phyloP scores from a whole-genome alignment of 306 rosid genomes.

The apple (Malus domestica) region DNA sequence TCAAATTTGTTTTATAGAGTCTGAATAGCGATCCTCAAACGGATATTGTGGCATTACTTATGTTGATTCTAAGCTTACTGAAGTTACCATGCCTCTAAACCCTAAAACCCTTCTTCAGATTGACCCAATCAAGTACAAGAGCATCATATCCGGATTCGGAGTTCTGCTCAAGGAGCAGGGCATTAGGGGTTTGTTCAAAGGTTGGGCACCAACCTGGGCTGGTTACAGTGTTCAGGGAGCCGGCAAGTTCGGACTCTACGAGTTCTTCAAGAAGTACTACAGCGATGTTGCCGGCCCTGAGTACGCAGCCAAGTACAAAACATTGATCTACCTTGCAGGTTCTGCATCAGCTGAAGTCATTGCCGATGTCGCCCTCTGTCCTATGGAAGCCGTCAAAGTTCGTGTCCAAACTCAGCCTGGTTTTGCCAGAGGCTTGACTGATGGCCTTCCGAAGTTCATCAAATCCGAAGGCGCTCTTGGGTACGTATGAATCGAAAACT shows the following conservation, averaged over 20 bases:
- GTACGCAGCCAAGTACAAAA: constrained; percentile 67
- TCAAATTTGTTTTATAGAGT: too few species aligned
- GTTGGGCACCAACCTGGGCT: constrained; percentile 78
- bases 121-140: constrained; percentile 66
- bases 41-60: background rate
- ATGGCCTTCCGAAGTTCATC: constrained; percentile 65
- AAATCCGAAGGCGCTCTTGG: constrained; percentile 60
- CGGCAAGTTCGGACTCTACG: constrained; percentile 68
- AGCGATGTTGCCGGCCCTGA: constrained; percentile 73
- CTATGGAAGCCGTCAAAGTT: constrained; percentile 86
- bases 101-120: constrained; percentile 26
- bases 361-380: constrained; percentile 78
- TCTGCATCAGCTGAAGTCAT: constrained; percentile 80
- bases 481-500: constrained; percentile 17
- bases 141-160: constrained; percentile 61
- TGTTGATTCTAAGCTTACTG: background rate
- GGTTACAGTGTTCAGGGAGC: constrained; percentile 92
- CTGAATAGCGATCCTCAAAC: too few species aligned
- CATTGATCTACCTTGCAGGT: constrained; percentile 68
- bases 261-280: constrained; percentile 82
- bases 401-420: constrained; percentile 92
- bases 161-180: constrained; percentile 70
- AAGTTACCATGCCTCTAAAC: background rate
- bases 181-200: constrained; percentile 52
- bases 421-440: constrained; percentile 67